Base-by-base conservation (phyloP, 208 protist species). In the Wallacemonas sp. region DNA sequence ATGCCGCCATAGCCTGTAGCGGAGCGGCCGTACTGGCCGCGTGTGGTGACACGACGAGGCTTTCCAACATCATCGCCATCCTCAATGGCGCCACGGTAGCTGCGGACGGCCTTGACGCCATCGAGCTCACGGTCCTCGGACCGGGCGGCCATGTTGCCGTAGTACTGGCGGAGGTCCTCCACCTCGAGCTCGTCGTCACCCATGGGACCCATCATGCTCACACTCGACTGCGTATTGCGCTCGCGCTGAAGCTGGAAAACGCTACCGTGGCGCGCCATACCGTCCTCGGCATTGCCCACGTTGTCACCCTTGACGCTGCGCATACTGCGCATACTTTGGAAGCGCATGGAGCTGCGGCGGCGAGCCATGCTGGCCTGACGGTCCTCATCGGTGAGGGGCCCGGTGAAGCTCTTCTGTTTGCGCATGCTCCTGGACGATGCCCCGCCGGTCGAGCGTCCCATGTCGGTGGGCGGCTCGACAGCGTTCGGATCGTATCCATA, bases 1-100 rank as follows among this genome's bases (percentile, higher is more conserved):
- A 91, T 78, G 36, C 84, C 84, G 50, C 79, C 84, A 71, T 91
- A 91, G 46, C 84, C 80, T 0, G 73, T 87, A 3, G 69, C 64
- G 64, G 62, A 55, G 39, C 66, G 53, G 36, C 70, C 77, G 48
- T 81, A 55, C 33, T 75, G 55, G 63, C 71, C 74, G 45, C 75
- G 74, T 30, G 68, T 79, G 12, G 65, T 78, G 38, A 81, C 68
- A 26, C 80, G 80, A n/a, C 84, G 79, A n/a, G 84, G 80, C 59
- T 78, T 77, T 44, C 76, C 77, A 32, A 87, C 58, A 33, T 90
- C 72, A 26, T 82, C 73, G 38, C 79, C 79, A 17, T 85, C 73
- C 44, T 81, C 62, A 48, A 87, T 79, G 38, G 64, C 60, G 21
- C 82, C 81, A 55, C 84, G 78, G 67, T 84, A 80, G 27, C 67